phyloP scores from a whole-genome alignment of 2,329 filamentous ascomycete species.

The Penicillium frequentans region DNA sequence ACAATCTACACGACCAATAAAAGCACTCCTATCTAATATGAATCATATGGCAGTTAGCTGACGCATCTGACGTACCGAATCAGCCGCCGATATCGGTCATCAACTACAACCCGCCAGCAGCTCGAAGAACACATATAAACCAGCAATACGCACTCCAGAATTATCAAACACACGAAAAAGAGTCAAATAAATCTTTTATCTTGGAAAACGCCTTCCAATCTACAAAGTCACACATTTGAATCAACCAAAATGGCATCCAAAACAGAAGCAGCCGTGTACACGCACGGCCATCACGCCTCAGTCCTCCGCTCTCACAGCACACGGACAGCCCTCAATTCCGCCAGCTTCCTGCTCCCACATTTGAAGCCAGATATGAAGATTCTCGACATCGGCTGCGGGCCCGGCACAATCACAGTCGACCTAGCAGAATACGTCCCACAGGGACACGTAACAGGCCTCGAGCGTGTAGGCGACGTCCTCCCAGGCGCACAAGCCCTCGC shows the following conservation, averaged over 20 bases:
- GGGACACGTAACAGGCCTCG: constrained; percentile 41
- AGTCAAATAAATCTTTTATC: background rate
- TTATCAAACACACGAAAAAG: background rate
- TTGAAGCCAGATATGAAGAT: constrained; percentile 38
- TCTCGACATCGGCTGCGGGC: constrained; percentile 47
- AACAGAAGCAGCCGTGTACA: constrained; percentile 26
- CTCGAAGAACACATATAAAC: constrained; percentile 7
- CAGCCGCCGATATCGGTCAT: constrained; percentile 10
- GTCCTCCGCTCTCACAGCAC: constrained; percentile 30
- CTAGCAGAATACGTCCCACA: constrained; percentile 39
- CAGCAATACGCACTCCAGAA: background rate
- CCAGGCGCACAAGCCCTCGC: constrained; percentile 33
- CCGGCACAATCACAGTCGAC: constrained; percentile 45
- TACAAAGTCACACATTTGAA: background rate
- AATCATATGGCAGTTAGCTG: background rate
- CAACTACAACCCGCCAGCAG: constrained; percentile 2
- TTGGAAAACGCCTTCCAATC: background rate
- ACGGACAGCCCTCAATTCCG: constrained; percentile 36
- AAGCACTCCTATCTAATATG: background rate
- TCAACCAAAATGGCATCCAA: constrained; percentile 9
- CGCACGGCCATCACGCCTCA: constrained; percentile 33
- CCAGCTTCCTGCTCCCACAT: constrained; percentile 41
- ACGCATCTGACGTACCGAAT: background rate
- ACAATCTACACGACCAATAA: background rate
- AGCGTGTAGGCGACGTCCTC: constrained; percentile 30